phyloP scores from a whole-genome alignment of 257 asterid species.

The Plantago ovata region DNA sequence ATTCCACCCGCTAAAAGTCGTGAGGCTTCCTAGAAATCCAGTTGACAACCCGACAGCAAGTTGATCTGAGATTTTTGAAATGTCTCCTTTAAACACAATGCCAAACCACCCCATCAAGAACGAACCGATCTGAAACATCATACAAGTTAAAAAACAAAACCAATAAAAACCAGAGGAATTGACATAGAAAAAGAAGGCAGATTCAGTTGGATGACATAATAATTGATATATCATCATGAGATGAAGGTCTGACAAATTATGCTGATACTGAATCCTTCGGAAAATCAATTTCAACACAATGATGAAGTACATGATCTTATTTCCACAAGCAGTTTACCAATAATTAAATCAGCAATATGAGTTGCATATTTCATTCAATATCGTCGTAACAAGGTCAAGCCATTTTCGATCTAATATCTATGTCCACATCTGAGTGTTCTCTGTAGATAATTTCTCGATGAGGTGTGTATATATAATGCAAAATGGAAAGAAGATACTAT shows the following conservation, averaged over 20 bases:
- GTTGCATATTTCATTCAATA: neutral
- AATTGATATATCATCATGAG: neutral
- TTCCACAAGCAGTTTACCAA: neutral
- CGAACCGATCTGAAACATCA: conserved; percentile 67
- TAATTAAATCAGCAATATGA: neutral
- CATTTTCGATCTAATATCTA: neutral
- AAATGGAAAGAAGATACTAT: neutral
- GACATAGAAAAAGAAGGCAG: neutral
- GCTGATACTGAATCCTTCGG: neutral
- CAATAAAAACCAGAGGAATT: neutral
- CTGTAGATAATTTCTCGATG: neutral
- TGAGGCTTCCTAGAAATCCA: conserved; percentile 90
- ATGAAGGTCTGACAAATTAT: neutral
- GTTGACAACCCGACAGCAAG: conserved; percentile 78
- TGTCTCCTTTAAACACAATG: conserved; percentile 71
- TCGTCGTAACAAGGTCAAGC: neutral
- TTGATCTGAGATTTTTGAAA: conserved; percentile 53
- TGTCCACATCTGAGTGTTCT: neutral
- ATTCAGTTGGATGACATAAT: neutral
- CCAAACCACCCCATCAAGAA: conserved; percentile 98
- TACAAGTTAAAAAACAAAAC: conserved; percentile 3
- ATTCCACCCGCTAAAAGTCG: conserved; percentile 98
- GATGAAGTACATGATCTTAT: too few relatives aligned
- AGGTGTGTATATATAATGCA: neutral
- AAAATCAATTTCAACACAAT: neutral